Evolutionary conservation across 306 rosid genomes (phyloP).

Genomic region (Vigna angularis): DNA sequence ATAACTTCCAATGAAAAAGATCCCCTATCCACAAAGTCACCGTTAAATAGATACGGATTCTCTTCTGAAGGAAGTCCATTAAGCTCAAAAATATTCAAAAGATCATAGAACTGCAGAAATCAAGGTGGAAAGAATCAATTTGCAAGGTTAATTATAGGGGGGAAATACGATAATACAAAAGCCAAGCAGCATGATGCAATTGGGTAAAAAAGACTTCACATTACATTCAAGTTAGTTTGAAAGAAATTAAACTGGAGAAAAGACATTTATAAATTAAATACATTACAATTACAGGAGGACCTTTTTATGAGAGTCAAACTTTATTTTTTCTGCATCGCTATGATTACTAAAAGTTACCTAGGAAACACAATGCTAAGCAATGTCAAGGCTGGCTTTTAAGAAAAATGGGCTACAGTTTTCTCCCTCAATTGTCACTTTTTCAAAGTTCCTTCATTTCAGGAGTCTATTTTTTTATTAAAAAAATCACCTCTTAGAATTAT

Average conservation of each 20-base stretch:
- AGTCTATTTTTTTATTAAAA: neutral
- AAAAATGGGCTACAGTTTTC: neutral
- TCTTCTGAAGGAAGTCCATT: constrained; percentile 99
- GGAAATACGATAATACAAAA: neutral
- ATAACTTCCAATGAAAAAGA: constrained; percentile 97
- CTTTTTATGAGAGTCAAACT: neutral
- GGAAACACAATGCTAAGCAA: neutral
- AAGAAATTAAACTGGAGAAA: constrained; percentile 15
- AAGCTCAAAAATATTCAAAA: constrained; percentile 95
- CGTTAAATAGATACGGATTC: constrained; percentile 96
- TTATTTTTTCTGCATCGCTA: neutral
- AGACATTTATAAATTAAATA: neutral
- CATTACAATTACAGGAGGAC: constrained; percentile 8
- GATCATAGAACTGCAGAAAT: constrained; percentile 89
- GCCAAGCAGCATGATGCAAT: constrained; percentile 17
- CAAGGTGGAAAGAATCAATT: constrained; percentile 9
- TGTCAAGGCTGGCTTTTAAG: neutral
- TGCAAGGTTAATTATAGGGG: neutral
- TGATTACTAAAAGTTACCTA: neutral
- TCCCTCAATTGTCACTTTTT: neutral
- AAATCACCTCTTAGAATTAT: neutral
- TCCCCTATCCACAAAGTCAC: constrained; percentile 99
- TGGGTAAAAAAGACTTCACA: constrained; percentile 9
- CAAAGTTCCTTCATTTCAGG: neutral
- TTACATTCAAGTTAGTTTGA: neutral